Conservation (phyloP, 2,329 filamentous ascomycete genomes). For the Apiospora kogelbergensis region DNA sequence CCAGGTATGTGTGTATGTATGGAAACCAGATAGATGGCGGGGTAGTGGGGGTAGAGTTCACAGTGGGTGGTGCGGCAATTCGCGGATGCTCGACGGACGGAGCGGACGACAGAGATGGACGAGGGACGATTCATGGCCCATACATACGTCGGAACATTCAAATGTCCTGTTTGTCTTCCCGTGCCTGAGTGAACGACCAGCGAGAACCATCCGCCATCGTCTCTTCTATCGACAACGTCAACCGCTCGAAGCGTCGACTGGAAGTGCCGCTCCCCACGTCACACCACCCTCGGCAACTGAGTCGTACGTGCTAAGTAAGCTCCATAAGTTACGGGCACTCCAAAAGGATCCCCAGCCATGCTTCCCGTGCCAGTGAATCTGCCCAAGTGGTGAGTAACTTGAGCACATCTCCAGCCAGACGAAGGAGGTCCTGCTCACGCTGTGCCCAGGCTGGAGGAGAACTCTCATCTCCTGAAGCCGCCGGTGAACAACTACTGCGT, state of each 20-base stretch:
- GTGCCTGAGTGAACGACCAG: background rate
- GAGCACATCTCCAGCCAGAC: slow-evolving; percentile 3
- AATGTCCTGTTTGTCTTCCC: background rate
- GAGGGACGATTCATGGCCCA: background rate
- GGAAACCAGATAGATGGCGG: background rate
- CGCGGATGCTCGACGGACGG: background rate
- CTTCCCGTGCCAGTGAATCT: slow-evolving; percentile 53
- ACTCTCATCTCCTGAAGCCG: slow-evolving; percentile 87
- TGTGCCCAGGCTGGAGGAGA: slow-evolving; percentile 74
- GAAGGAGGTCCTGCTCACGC: background rate
- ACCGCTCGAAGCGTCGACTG: background rate
- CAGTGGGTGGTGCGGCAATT: background rate
- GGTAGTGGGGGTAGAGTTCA: background rate
- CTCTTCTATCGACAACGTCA: background rate
- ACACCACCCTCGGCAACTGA: background rate
- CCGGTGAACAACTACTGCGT: slow-evolving; percentile 98
- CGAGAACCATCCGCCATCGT: background rate
- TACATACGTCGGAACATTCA: background rate
- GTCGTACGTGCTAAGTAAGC: background rate
- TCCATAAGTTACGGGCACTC: background rate
- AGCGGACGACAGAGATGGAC: background rate
- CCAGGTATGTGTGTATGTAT: too few species aligned
- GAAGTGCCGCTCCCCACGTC: background rate
- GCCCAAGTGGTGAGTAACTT: slow-evolving; percentile 53
- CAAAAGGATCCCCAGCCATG: slow-evolving; percentile 34